Evolutionary conservation across 2,329 filamentous ascomycete species (phyloP), one percentile per base, ranked within the genome.

Genomic region (Neonectria neomacrospora): DNA sequence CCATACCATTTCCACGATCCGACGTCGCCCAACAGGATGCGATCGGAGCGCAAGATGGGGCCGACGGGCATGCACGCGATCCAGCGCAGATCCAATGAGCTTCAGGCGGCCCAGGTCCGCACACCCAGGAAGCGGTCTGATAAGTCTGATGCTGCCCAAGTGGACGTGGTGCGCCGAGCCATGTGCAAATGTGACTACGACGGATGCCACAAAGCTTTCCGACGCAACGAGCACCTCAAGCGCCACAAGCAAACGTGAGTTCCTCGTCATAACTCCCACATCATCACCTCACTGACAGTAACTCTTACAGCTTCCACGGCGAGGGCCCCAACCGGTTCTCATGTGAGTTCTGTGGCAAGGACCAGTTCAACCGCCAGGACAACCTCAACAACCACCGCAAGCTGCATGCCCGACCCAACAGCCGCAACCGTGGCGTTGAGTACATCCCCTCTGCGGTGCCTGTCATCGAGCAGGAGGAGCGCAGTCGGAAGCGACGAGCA

Each of bases 211-310:
- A 82, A 82, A 67, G 80, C 80, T 0, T 86, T 84, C 63, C 82
- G 83, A 67, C 79, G 85, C 58, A 82, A 82, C 23, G 85, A 88
- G 73, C 85, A 88, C 65, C 75, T 87, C 18, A 87, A 86, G 76
- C 80, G 85, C 28, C 85, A 88, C 70, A 78, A 82, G 54, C 79
- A 80, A 56, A 83, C 82, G 84, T 86, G 70, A 78, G 83, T 80
- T 28, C n/a, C 34, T 20, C 2, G 9, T 42, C n/a, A 23, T 7
- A n/a, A 37, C 12, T 28, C 20, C 22, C 12, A 51, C 6, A 10
- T n/a, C 8, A 66, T 37, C n/a, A 42, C 6, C 10, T 26, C 10
- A n/a, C 30, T 32, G 30, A 48, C 22, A 64, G 50, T 6, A 22
- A 34, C 3, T 23, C 22, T 5, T 53, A 12, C 47, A 78, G 77